Evolutionary conservation across 805 yeast genomes (phyloP).

Genomic region (Trichomonascus vanleenenianus): DNA sequence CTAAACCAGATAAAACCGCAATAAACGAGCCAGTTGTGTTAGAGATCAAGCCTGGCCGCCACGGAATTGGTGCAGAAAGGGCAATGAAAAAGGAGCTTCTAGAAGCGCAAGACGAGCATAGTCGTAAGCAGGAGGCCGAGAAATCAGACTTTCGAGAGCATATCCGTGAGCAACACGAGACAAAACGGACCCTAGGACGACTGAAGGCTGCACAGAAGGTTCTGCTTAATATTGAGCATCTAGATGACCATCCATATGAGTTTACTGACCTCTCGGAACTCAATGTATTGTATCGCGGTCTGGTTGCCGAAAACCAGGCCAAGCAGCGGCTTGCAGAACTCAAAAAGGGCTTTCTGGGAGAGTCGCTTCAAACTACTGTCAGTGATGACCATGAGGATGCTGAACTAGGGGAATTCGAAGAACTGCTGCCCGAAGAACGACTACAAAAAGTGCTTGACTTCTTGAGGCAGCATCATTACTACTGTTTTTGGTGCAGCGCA

Average conservation of each 20-base stretch:
- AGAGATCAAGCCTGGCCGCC: constrained; percentile 10
- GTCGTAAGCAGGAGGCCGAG: constrained; percentile 1
- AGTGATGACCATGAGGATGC: constrained; percentile 19
- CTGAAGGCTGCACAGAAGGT: constrained; percentile 5
- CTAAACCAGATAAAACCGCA: constrained; percentile 4
- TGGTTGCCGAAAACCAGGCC: constrained; percentile 5
- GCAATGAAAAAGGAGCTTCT: constrained; percentile 8
- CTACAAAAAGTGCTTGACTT: constrained; percentile 31
- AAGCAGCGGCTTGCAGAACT: constrained; percentile 1
- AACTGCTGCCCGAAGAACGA: constrained; percentile 23
- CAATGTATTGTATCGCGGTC: constrained; percentile 6
- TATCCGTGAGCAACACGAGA: not conserved
- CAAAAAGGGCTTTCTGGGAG: not conserved
- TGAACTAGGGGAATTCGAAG: constrained; percentile 29
- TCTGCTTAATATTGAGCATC: constrained; percentile 9
- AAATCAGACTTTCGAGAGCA: constrained; percentile 6
- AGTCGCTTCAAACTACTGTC: not conserved
- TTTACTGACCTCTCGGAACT: not conserved
- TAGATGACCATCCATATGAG: not conserved
- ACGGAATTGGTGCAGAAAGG: constrained; percentile 11
- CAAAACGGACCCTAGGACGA: not conserved
- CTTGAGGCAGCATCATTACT: constrained; percentile 34
- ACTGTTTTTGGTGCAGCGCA: constrained; percentile 47
- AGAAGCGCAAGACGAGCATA: constrained; percentile 7
- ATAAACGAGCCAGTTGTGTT: constrained; percentile 4